Conservation (phyloP, 495 filamentous ascomycete species). For the Aspergillus heteromorphus region DNA sequence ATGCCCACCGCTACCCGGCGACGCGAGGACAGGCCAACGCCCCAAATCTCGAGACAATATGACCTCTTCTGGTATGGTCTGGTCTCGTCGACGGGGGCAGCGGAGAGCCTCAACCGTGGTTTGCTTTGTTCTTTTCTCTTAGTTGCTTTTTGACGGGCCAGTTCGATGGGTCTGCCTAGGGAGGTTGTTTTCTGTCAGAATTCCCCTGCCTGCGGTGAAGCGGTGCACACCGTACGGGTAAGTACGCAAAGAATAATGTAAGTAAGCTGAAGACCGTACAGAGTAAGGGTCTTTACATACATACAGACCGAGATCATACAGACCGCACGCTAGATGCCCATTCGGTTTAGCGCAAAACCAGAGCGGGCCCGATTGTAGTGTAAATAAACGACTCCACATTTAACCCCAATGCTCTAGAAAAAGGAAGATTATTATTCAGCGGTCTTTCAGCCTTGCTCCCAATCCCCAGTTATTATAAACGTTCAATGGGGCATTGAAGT, state of each 20-base stretch:
- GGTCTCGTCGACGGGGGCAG: conserved; percentile 1
- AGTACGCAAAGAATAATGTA: not conserved
- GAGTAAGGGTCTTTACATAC: conserved; percentile 6
- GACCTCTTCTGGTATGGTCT: conserved; percentile 9
- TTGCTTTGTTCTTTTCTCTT: conserved; percentile 4
- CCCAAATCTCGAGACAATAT: conserved; percentile 11
- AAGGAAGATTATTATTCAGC: conserved; percentile 1
- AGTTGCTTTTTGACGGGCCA: conserved; percentile 1
- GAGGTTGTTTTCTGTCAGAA: not conserved
- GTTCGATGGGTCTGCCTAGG: not conserved
- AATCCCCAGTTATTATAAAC: not conserved
- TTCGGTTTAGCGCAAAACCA: conserved; percentile 6
- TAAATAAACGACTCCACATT: conserved; percentile 24
- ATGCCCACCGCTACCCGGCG: conserved; percentile 1
- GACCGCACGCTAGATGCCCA: not conserved
- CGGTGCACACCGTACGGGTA: not conserved
- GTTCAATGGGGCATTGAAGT: not conserved
- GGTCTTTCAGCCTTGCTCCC: not conserved
- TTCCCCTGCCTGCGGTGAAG: not conserved
- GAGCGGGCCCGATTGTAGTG: conserved; percentile 18
- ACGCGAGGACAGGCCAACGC: conserved; percentile 9
- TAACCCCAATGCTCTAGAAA: conserved; percentile 16
- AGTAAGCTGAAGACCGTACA: conserved; percentile 1
- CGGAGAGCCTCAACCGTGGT: conserved; percentile 19
- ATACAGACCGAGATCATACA: conserved; percentile 4